phyloP scores from a whole-genome alignment of 2,329 filamentous ascomycete genomes.

The Pseudodiploospora longispora region DNA sequence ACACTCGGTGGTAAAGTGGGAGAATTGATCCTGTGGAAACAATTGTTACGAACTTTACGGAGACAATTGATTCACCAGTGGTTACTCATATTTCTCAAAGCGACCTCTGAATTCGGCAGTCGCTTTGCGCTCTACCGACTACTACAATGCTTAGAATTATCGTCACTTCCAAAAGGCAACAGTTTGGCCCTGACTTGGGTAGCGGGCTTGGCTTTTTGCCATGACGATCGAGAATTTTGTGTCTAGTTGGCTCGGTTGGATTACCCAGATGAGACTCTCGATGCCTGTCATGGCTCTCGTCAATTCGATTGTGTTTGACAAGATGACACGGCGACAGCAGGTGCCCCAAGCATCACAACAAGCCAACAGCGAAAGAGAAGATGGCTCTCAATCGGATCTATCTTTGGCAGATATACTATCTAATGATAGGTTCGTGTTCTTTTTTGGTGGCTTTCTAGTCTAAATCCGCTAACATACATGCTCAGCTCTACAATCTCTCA shows the following conservation, averaged over 20 bases:
- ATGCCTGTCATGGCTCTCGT: constrained; percentile 4
- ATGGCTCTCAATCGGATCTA: too few relatives aligned
- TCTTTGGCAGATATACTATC: background rate
- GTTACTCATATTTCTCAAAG: constrained; percentile 1
- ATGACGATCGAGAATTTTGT: background rate
- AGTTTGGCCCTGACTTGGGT: background rate
- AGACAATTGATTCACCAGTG: constrained; percentile 2
- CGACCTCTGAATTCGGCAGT: constrained; percentile 3
- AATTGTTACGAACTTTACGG: background rate
- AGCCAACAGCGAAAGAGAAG: too few relatives aligned
- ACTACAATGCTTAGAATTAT: constrained; percentile 1
- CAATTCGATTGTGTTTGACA: constrained; percentile 6
- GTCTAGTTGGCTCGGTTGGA: constrained; percentile 1
- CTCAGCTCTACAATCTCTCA: background rate
- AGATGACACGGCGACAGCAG: background rate
- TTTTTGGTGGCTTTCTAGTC: background rate
- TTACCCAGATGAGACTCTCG: constrained; percentile 1
- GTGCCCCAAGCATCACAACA: background rate
- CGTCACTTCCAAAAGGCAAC: background rate
- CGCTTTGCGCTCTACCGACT: constrained; percentile 3
- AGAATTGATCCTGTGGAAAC: background rate
- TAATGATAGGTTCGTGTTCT: background rate
- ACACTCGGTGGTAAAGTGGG: background rate
- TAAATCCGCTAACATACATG: background rate
- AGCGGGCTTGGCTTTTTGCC: background rate